Conservation (phyloP, 768 basidiomycete genomes). For the Suillus placidus region DNA sequence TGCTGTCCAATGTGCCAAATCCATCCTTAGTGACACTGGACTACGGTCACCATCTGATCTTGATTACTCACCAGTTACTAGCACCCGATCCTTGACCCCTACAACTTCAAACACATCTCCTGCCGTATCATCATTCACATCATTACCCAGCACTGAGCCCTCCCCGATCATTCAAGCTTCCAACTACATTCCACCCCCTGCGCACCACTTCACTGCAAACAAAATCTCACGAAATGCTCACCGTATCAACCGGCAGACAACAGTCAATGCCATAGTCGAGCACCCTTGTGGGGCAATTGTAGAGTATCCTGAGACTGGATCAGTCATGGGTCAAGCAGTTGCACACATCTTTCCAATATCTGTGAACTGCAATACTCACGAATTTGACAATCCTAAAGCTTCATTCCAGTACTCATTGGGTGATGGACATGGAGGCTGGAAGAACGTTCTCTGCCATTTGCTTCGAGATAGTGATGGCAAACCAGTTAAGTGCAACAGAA, state of each 20-base stretch:
- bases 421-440: background rate
- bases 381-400: background rate
- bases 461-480: background rate
- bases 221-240: background rate
- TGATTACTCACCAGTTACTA: background rate
- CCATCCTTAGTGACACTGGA: background rate
- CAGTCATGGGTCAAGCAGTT: background rate
- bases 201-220: background rate
- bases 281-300: background rate
- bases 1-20: background rate
- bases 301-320: background rate
- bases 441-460: background rate
- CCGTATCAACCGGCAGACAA: background rate
- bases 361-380: background rate
- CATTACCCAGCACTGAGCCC: background rate
- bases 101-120: background rate
- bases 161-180: background rate
- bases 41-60: background rate
- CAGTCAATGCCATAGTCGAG: background rate
- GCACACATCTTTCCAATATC: background rate
- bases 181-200: background rate
- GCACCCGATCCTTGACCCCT: slow-evolving; percentile 1
- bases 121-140: background rate
- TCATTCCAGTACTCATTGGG: background rate
- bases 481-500: background rate